Base-by-base conservation (phyloP, 2,329 filamentous ascomycete genomes). In the Clarireedia sp. region DNA sequence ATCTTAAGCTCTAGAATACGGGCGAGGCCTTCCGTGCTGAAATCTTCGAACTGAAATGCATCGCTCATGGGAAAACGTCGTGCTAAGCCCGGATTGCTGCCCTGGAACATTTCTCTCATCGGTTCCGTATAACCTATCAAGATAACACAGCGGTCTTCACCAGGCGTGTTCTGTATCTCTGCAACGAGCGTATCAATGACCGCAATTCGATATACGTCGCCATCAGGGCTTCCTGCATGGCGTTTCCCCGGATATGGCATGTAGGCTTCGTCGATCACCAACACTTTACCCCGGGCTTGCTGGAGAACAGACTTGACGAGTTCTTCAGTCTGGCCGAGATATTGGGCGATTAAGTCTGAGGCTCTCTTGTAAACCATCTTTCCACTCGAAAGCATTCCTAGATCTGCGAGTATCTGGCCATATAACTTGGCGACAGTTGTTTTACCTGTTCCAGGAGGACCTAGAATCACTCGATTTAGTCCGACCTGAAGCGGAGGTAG, bases 201-300 rank as follows among this genome's bases (percentile, higher is more conserved):
- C 0, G 81, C 84, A 0, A 74, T 78, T 65, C 80, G 85, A 70
- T 71, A 90, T 0, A 60, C 56, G 60, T 83, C 78, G 1, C 70
- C 66, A 12, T 72, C 71, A 0, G 57, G 59, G 2, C 59, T 60
- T 6, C 67, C 66, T 1, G 70, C 68, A 46, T 9, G 9, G 12
- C 29, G 29, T 12, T 33, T 33, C 10, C 29, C 29, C 29, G 10
- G 12, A 33, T 75, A 79, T 0, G 91, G 73, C 36, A 82, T 81
- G 60, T 92, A 91, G 0, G 87, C 87, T 65, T 94, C 88, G 58
- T 92, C 88, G 2, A 92, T 90, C 12, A 92, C 80, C 0, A 92
- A 75, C 0, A 91, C 86, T 60, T 91, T 92, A 0, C 89, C 88
- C 0, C 78, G 60, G 0, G 85, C 82, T 0, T 81, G 71, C 0